Base-by-base conservation (phyloP, 352 stramenopile genomes). In the Elongisporangium undulatum region DNA sequence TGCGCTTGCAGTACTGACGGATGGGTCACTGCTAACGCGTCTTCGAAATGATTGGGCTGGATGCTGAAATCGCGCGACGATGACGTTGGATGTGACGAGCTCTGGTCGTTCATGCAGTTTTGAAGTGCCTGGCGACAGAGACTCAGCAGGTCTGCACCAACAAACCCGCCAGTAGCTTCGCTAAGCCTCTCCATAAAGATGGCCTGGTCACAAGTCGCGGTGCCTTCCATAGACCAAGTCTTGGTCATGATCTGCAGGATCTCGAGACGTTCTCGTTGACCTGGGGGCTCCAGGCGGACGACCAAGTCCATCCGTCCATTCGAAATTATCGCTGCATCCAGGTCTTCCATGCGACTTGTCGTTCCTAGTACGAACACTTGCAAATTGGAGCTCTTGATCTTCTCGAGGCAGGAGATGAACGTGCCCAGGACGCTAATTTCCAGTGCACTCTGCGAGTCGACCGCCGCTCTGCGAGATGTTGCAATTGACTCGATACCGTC, bases 301-400 rank as follows among this genome's bases (percentile, higher is more conserved):
- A 98, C 79, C n/a, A 93, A 71, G 68, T 99, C 97, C 62, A 99
- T 96, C 54, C 97, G 85, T 3, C 96, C 96, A 56, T 98, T 98
- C n/a, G 96, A 94, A 19, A 96, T 77, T 4, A 99, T 78, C 2
- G 96, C 92, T 5, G 86, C 68, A 66, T 99, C 96, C 17, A 98
- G 65, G 51, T 88, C 76, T 24, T 95, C 75, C 3, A 87, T 65
- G 19, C 85, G 80, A 51, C 71, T 95, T 9, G 88, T 97, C 6
- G 85, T 91, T 39, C 79, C 77, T 2, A 95, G 56, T 16, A 93
- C 78, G 55, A 90, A 92, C 24, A 93, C 72, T 2, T 56, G 71
- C 4, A 77, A 70, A 0, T 53, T 53, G 4, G 64, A 72, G 15
- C 24, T 56, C 55, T 85, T 79, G 15, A 87, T 54, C 39, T 87